phyloP scores from a whole-genome alignment of 2,329 filamentous ascomycete species.

The Rachicladosporium sp. region DNA sequence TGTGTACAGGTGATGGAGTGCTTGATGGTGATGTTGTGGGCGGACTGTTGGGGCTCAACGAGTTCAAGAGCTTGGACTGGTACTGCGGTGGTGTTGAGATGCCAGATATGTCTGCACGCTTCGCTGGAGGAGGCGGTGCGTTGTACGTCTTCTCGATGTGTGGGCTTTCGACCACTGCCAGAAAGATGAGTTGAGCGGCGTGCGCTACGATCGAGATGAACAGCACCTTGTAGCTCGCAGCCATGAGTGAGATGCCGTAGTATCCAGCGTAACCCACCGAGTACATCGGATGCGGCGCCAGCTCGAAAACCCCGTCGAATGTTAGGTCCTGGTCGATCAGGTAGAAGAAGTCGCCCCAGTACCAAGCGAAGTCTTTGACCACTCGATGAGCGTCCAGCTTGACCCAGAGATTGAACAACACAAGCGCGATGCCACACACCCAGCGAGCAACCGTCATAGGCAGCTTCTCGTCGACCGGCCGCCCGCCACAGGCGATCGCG shows the following conservation, averaged over 20 bases:
- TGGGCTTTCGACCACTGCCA: conserved; percentile 84
- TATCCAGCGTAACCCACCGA: conserved; percentile 96
- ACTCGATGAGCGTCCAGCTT: conserved; percentile 96
- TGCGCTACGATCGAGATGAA: conserved; percentile 95
- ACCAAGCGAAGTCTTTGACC: conserved; percentile 98
- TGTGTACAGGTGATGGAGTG: conserved; percentile 59
- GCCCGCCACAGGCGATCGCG: conserved; percentile 73
- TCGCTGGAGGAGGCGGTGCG: conserved; percentile 53
- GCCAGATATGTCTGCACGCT: conserved; percentile 26
- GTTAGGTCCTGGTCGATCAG: conserved; percentile 95
- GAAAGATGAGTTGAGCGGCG: conserved; percentile 84
- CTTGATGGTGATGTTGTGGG: conserved; percentile 28
- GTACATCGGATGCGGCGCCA: conserved; percentile 98
- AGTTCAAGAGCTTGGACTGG: conserved; percentile 26
- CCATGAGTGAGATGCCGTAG: conserved; percentile 97
- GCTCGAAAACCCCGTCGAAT: conserved; percentile 97
- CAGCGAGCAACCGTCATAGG: conserved; percentile 63
- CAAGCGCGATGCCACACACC: conserved; percentile 61
- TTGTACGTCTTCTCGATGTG: conserved; percentile 99
- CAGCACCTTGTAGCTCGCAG: conserved; percentile 91
- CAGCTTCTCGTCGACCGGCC: conserved; percentile 58
- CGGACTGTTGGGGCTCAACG: conserved; percentile 25
- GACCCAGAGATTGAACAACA: conserved; percentile 95
- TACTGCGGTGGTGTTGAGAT: conserved; percentile 26
- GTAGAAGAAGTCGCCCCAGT: conserved; percentile 99